phyloP scores from a whole-genome alignment of 306 rosid genomes.

The Erythrophleum fordii region DNA sequence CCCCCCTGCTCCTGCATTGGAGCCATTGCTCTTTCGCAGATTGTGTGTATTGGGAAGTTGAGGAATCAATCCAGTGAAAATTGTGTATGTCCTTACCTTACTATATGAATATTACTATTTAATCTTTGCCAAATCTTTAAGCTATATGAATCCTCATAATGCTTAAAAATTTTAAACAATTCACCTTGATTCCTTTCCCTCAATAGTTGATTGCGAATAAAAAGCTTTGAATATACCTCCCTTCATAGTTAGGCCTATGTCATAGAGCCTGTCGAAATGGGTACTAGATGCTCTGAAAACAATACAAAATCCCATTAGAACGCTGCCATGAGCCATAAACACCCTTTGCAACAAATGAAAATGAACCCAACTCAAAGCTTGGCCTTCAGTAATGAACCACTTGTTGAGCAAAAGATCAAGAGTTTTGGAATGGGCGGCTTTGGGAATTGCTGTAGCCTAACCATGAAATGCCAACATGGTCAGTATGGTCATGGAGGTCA shows the following conservation, averaged over 20 bases:
- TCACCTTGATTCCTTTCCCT: slow-evolving; percentile 34
- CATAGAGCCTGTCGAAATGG: neutral
- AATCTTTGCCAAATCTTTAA: slow-evolving; percentile 13
- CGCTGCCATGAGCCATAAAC: neutral
- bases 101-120: neutral
- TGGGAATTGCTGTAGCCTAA: slow-evolving; percentile 30
- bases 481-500: neutral
- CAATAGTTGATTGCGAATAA: slow-evolving; percentile 3
- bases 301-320: neutral
- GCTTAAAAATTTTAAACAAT: neutral
- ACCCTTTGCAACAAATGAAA: neutral
- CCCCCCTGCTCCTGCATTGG: too few relatives aligned
- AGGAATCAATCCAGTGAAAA: neutral
- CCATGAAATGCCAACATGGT: neutral
- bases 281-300: neutral
- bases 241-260: slow-evolving; percentile 23
- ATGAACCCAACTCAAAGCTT: slow-evolving; percentile 23
- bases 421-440: slow-evolving; percentile 38
- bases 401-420: neutral
- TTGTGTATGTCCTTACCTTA: neutral
- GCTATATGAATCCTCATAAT: slow-evolving; percentile 16
- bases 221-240: slow-evolving; percentile 22
- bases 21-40: too few relatives aligned
- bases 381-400: slow-evolving; percentile 9
- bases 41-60: too few relatives aligned